Evolutionary conservation across 257 asterid species (phyloP).

Genomic region (Petrea volubilis): DNA sequence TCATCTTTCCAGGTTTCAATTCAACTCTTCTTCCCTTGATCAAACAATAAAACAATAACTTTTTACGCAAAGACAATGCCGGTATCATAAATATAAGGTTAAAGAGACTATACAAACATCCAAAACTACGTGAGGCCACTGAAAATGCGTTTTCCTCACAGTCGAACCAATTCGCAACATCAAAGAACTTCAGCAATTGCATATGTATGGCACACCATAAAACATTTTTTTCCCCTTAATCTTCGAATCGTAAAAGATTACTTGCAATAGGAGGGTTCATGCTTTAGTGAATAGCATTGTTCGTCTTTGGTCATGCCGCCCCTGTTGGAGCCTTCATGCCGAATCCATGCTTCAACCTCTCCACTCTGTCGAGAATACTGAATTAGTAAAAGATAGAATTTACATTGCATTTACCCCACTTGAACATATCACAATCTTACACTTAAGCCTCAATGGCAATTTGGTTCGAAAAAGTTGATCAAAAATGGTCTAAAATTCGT

Average conservation of each 20-base stretch:
- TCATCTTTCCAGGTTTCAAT: neutral
- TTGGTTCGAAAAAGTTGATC: no score
- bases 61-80: neutral
- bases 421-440: no score
- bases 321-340: constrained; percentile 76
- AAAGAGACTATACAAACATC: neutral
- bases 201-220: neutral
- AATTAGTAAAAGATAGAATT: constrained; percentile 34
- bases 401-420: no score
- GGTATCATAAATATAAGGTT: neutral
- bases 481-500: no score
- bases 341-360: constrained; percentile 75
- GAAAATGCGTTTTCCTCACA: neutral
- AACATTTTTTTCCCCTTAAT: neutral
- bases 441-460: no score
- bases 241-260: neutral
- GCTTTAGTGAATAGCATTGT: neutral
- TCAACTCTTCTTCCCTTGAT: constrained; percentile 14
- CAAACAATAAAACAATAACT: neutral
- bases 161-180: constrained; percentile 18
- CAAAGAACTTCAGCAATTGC: neutral
- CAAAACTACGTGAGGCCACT: neutral
- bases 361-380: constrained; percentile 52
- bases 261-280: neutral
- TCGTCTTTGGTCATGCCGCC: constrained; percentile 26